Base-by-base conservation (phyloP, 116 monocot genomes). In the Iris pallida region DNA sequence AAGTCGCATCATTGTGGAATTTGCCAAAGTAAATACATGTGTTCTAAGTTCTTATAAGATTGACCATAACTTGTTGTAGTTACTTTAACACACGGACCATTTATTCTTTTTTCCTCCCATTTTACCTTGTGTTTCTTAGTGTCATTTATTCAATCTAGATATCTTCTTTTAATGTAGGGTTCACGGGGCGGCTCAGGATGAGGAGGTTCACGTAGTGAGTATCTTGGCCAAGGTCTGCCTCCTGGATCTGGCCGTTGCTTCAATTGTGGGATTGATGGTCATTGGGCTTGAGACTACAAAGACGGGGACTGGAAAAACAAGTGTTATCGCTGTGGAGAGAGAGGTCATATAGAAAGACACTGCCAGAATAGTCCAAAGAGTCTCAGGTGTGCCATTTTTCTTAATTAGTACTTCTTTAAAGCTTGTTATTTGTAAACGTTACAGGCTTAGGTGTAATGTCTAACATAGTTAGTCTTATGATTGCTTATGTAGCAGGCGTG, bases 251-350 rank as follows among this genome's bases (percentile, higher is more conserved):
- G 92, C 14, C 89, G 98, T 14, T 93, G 93, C 64, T 98, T 92
- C 48, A 98, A 98, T 63, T 98, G 98, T 73, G 97, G 97, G 1
- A 73, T 98, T 43, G 98, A 98, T 82, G 93, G 98, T 3, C 98
- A 98, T 53, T 98, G 98, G 93, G 98, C 93, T 67, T 79, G 98
- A 55, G 98, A 98, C 59, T 98, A 93, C 82, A 88, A 90, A 71
- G 90, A 90, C 47, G 92, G 98, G 59, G 98, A 98, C 70, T 98
- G 98, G 98, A 98, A 93, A 71, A 92, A 93, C 79, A 92, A 84
- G 64, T 98, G 98, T 61, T 98, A 98, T 77, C 90, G 92, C 7
- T 98, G 98, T 80, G 98, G 98, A 19, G 98, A 86, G 57, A 85
- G 98, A 68, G 98, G 93, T 48, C 90, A 98, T 66, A 93, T 98